Conservation (phyloP, 495 filamentous ascomycete species). For the Neurospora sp. region DNA sequence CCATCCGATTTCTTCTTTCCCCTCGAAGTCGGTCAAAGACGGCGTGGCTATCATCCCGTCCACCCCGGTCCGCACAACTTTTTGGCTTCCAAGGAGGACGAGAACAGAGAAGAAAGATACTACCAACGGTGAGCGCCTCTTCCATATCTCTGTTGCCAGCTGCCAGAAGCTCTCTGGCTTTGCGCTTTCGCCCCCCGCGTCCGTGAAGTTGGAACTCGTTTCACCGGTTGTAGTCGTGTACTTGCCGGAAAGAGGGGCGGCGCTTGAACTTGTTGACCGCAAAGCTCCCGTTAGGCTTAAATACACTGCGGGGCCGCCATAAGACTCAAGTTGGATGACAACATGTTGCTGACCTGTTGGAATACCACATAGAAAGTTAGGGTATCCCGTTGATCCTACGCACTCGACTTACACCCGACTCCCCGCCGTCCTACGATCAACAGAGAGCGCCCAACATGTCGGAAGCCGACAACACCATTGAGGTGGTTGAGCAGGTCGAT, state of each 20-base stretch:
- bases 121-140: background rate
- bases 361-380: background rate
- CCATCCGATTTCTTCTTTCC: background rate
- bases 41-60: background rate
- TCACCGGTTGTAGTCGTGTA: background rate
- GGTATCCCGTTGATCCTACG: background rate
- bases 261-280: background rate
- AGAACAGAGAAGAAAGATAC: background rate
- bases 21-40: background rate
- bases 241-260: background rate
- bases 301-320: background rate
- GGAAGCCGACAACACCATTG: slow-evolving; percentile 30
- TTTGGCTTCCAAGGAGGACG: background rate
- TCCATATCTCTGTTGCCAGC: background rate
- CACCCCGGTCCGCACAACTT: background rate
- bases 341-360: background rate
- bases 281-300: background rate
- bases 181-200: background rate
- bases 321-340: background rate
- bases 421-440: background rate
- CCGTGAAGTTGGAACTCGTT: background rate
- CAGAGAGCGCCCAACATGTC: slow-evolving; percentile 28
- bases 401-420: background rate
- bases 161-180: background rate
- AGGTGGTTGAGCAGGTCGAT: slow-evolving; percentile 30